Percentiles rank a stretch among this genome's conserved stretches.
These are phyloP conservation scores for Kwoniella sp. DNA, from an alignment of 768 basidiomycete genomes.

Conservation along the genomic window DNA sequence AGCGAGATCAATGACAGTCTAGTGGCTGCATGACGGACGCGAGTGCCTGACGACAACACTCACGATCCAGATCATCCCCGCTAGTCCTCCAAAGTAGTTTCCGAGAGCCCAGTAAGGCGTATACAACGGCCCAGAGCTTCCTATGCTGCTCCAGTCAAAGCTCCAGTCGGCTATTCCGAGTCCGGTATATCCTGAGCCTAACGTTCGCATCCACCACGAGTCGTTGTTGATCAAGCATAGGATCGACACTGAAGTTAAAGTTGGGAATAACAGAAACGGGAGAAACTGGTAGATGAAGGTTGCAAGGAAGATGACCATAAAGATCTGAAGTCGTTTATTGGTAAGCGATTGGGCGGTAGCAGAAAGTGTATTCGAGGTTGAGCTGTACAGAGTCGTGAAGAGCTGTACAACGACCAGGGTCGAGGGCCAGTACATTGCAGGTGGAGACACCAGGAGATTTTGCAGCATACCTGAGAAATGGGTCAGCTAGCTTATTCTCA, in stretches of 20 bases:
- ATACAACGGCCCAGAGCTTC: slow-evolving; percentile 46
- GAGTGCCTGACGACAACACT: slow-evolving; percentile 9
- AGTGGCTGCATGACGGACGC: background rate
- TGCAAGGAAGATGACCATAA: slow-evolving; percentile 29
- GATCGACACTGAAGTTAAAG: slow-evolving; percentile 46
- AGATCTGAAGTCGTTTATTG: slow-evolving; percentile 25
- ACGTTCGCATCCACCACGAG: slow-evolving; percentile 38
- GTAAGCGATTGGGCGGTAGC: slow-evolving; percentile 16
- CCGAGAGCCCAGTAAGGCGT: slow-evolving; percentile 49
- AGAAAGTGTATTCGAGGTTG: slow-evolving; percentile 18
- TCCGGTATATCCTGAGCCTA: slow-evolving; percentile 49
- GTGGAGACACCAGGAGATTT: slow-evolving; percentile 46
- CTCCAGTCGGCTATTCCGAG: slow-evolving; percentile 47
- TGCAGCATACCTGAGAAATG: slow-evolving; percentile 42
- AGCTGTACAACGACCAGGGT: slow-evolving; percentile 48
- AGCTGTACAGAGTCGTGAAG: slow-evolving; percentile 48
- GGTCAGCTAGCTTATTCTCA: background rate
- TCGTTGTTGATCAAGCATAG: slow-evolving; percentile 46
- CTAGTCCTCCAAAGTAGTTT: slow-evolving; percentile 49
- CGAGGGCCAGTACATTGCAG: slow-evolving; percentile 49
- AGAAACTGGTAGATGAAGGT: slow-evolving; percentile 45
- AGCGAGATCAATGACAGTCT: background rate
- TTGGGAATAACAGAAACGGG: slow-evolving; percentile 48
- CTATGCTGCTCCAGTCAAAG: slow-evolving; percentile 50
- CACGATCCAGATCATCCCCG: slow-evolving; percentile 48